phyloP scores from a whole-genome alignment of 2,329 filamentous ascomycete species.

The Paraphaeosphaeria sporulosa region DNA sequence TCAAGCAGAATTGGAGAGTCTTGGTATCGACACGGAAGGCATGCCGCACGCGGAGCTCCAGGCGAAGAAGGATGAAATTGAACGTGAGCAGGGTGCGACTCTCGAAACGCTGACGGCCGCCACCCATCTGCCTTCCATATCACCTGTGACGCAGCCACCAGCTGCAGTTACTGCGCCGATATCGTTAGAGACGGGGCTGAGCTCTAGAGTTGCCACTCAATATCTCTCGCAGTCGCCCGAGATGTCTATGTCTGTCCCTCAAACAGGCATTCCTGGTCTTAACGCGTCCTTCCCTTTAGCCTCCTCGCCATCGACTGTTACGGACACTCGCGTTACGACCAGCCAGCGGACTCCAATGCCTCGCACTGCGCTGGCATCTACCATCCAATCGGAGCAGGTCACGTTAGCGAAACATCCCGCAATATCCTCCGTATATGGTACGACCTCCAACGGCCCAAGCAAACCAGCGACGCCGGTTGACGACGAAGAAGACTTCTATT shows the following conservation, averaged over 20 bases:
- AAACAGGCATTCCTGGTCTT: slow-evolving; percentile 9
- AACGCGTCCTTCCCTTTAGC: background rate
- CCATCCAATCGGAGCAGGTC: background rate
- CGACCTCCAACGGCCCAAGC: slow-evolving; percentile 5
- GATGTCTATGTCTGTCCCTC: background rate
- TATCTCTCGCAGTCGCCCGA: background rate
- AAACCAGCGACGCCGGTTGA: slow-evolving; percentile 33
- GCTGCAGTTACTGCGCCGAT: background rate
- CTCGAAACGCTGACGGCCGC: background rate
- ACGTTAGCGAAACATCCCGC: background rate
- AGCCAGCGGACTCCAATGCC: background rate
- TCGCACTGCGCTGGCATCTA: background rate
- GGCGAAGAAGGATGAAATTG: slow-evolving; percentile 50
- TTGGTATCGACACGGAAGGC: slow-evolving; percentile 58
- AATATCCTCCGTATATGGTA: background rate
- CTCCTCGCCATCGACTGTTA: background rate
- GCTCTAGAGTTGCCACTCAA: background rate
- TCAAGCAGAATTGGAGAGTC: slow-evolving; percentile 56
- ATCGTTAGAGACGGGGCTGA: background rate
- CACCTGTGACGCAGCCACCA: background rate
- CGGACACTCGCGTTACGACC: background rate
- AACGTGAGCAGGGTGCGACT: slow-evolving; percentile 30
- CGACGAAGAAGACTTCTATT: slow-evolving; percentile 48
- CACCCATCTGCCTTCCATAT: background rate
- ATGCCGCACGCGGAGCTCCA: slow-evolving; percentile 55